phyloP scores from a whole-genome alignment of 805 yeast species.

The Lipomyces kockii region DNA sequence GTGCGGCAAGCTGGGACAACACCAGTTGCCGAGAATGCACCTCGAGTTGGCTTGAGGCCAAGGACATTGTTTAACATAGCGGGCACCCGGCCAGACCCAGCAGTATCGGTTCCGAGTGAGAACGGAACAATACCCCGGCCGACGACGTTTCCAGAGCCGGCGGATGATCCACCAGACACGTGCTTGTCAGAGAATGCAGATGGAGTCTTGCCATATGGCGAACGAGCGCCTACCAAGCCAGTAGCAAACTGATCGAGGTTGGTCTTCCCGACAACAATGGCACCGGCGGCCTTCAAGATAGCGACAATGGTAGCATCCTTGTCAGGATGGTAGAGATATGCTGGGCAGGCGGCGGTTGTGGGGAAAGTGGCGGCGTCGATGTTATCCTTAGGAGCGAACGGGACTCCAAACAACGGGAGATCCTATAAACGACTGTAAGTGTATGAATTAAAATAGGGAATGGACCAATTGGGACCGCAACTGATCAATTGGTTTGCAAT shows the following conservation, averaged over 20 bases:
- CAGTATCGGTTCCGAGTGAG: constrained; percentile 94
- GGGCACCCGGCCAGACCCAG: constrained; percentile 98
- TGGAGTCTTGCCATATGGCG: constrained; percentile 91
- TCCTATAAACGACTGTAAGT: constrained; percentile 26
- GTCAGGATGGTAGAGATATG: constrained; percentile 69
- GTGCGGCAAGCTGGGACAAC: constrained; percentile 98
- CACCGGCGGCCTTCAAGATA: constrained; percentile 84
- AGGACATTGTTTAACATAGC: constrained; percentile 90
- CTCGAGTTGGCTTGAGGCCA: constrained; percentile 92
- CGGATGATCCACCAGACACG: constrained; percentile 93
- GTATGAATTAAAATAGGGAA: not conserved
- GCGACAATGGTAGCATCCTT: constrained; percentile 77
- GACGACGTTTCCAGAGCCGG: constrained; percentile 93
- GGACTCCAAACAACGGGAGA: constrained; percentile 84
- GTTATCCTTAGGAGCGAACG: constrained; percentile 92
- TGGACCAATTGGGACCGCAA: not conserved
- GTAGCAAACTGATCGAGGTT: constrained; percentile 97
- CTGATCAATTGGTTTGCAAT: too few species aligned
- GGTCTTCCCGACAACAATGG: constrained; percentile 90
- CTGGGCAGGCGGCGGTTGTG: constrained; percentile 96
- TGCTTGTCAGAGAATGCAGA: constrained; percentile 75
- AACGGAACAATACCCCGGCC: constrained; percentile 89
- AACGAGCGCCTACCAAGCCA: constrained; percentile 92
- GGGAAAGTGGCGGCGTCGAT: constrained; percentile 81
- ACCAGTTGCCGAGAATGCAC: constrained; percentile 82